A percentile compares a stretch with the other conserved stretches of the same genome.
phyloP scores from a whole-genome alignment of 1,139 yeast genomes.

The Yamadazyma friedrichii region DNA sequence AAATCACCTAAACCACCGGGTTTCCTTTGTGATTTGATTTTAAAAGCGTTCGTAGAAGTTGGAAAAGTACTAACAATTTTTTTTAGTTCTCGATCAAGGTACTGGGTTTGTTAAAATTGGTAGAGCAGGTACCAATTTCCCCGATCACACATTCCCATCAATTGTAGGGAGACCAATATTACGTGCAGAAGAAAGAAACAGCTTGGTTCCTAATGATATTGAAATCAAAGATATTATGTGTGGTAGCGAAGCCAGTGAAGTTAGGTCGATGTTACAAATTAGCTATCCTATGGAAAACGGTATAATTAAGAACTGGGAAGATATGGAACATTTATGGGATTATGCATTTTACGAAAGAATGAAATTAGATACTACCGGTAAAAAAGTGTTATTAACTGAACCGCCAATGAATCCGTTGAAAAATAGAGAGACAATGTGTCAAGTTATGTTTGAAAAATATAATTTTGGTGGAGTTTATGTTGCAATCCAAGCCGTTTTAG shows the following conservation, averaged over 20 bases:
- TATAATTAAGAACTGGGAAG: conserved; percentile 96
- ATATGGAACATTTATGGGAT: conserved; percentile 98
- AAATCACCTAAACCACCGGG: too few relatives aligned
- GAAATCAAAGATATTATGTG: conserved; percentile 94
- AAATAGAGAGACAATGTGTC: conserved; percentile 93
- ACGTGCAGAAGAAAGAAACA: conserved; percentile 89
- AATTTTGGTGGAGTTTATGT: conserved; percentile 96
- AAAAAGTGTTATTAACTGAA: conserved; percentile 85
- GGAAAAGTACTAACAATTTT: conserved; percentile 17
- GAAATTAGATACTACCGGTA: conserved; percentile 72
- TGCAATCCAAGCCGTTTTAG: conserved; percentile 97
- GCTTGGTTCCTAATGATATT: conserved; percentile 52
- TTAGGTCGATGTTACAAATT: conserved; percentile 84
- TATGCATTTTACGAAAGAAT: conserved; percentile 91
- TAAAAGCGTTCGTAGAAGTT: background rate
- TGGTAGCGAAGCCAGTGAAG: conserved; percentile 92
- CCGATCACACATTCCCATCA: conserved; percentile 97
- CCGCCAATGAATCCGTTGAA: conserved; percentile 97
- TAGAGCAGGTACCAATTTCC: conserved; percentile 95
- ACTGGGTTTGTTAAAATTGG: conserved; percentile 97
- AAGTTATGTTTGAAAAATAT: conserved; percentile 95
- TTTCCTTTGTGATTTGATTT: too few relatives aligned
- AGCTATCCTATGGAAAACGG: conserved; percentile 99
- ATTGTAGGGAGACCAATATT: conserved; percentile 97
- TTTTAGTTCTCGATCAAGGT: conserved; percentile 92